Conservation (phyloP, 148 eudicot species). For the Simmondsia chinensis region DNA sequence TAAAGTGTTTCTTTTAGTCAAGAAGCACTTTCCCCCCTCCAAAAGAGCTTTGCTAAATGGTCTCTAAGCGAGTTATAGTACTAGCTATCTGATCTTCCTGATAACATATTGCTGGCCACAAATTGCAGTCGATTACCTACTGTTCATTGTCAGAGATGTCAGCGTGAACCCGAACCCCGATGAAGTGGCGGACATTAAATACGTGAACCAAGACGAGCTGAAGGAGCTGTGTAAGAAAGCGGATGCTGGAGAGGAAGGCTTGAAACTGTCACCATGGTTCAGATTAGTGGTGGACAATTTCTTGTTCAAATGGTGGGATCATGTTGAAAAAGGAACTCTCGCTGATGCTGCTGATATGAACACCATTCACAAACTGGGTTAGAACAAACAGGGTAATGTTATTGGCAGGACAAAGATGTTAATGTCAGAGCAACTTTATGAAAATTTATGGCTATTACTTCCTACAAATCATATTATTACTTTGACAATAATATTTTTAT, state of each 20-base stretch:
- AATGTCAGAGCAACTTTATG: too few species aligned
- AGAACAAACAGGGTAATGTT: too few species aligned
- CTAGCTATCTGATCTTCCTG: too few species aligned
- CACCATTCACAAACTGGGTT: conserved; percentile 81
- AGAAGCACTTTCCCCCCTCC: too few species aligned
- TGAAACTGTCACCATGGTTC: conserved; percentile 96
- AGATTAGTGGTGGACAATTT: conserved; percentile 84
- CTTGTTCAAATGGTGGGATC: conserved; percentile 96
- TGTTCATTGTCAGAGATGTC: conserved; percentile 79
- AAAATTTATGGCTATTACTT: too few species aligned
- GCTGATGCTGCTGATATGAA: conserved; percentile 67
- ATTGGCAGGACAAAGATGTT: too few species aligned
- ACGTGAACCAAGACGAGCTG: conserved; percentile 60
- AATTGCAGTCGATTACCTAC: conserved; percentile 77
- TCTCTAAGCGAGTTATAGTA: too few species aligned
- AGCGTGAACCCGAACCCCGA: conserved; percentile 73
- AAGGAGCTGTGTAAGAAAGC: conserved; percentile 77
- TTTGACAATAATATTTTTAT: too few species aligned
- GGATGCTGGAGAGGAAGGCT: conserved; percentile 85
- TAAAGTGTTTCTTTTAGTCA: too few species aligned
- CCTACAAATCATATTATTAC: too few species aligned
- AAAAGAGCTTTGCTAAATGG: too few species aligned
- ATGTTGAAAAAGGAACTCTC: conserved; percentile 69
- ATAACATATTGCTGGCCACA: background rate
- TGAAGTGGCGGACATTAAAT: conserved; percentile 74